Base-by-base conservation (phyloP, 331 rosid species). In the Ulmus americana region DNA sequence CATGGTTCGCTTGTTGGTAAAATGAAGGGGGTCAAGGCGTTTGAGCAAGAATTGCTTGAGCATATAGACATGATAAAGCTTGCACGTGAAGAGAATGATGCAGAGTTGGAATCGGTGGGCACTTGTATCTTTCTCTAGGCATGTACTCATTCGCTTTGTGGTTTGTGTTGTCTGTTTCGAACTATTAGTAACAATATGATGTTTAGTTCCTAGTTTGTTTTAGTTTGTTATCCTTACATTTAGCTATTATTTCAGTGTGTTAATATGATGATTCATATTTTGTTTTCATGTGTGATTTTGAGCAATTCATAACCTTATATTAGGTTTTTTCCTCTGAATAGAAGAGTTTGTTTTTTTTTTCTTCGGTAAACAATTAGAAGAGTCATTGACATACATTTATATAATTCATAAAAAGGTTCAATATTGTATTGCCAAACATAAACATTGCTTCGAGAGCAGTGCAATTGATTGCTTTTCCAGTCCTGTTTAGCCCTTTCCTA, bases 31-130 rank as follows among this genome's bases (percentile, higher is more conserved):
- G 95, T 94, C 48, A 85, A 70, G 74, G 87, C 84, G n/a, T 85
- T 87, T 76, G 97, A 89, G 75, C 79, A 62, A 52, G 97, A 90
- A 69, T 76, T 94, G 60, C 86, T 94, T 5, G 97, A 87, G 72
- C 95, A 94, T 79, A 67, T 94, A 69, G 97, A 94, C 76, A 84
- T 94, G 91, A 79, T 94, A 35, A 94, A 79, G 82, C 95, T 90
- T 61, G 95, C 97, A 54, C 85, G 82, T 5, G 95, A 85, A 75
- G 99, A 94, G 76, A 78, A 83, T 64, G 97, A 87, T 12, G 61
- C 70, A 0, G 91, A 90, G 41, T 81, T 94, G 95, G 97, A 94
- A 94, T 87, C 64, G 97, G 97, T 94, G 95, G 87, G 97, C 82
- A 60, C 74, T 82, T 65, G 64, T 68, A 79, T 79, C 86, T 77